phyloP scores from a whole-genome alignment of 2,329 filamentous ascomycete genomes.

The Microdochium trichocladiopsis region DNA sequence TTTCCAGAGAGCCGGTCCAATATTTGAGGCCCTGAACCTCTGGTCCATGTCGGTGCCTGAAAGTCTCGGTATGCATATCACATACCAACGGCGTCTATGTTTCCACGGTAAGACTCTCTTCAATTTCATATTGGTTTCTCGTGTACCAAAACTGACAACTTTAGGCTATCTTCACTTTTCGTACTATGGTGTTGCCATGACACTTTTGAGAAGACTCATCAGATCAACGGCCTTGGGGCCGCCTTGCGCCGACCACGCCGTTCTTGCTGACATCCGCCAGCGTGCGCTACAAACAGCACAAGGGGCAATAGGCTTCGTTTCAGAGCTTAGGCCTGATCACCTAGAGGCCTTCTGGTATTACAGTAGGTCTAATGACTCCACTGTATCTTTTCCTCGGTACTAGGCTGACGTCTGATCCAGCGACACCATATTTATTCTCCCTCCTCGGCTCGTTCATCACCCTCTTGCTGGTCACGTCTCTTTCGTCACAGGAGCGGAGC shows the following conservation, averaged over 20 bases:
- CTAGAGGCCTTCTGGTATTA: conserved; percentile 19
- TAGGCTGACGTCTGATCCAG: conserved; percentile 7
- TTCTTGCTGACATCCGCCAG: conserved; percentile 21
- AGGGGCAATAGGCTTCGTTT: conserved; percentile 4
- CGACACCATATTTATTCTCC: conserved; percentile 29
- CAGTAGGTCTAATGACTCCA: neutral
- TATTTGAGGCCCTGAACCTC: conserved; percentile 37
- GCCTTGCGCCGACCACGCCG: conserved; percentile 17
- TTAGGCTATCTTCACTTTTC: conserved; percentile 35
- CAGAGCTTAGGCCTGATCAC: conserved; percentile 4
- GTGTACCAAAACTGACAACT: conserved; percentile 6
- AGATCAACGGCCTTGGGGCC: conserved; percentile 21
- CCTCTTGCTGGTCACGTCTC: conserved; percentile 24
- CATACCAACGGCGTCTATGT: conserved; percentile 31
- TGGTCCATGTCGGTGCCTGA: conserved; percentile 38
- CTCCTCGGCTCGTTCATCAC: conserved; percentile 30
- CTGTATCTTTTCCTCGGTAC: too few relatives aligned
- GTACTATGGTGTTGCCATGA: conserved; percentile 38
- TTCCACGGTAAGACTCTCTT: conserved; percentile 13
- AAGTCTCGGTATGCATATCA: conserved; percentile 34
- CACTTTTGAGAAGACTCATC: conserved; percentile 36
- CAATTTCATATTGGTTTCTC: neutral
- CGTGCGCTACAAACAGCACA: conserved; percentile 21
- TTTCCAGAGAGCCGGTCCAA: conserved; percentile 37
- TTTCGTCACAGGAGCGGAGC: conserved; percentile 20